Base-by-base conservation (phyloP, 345 rosid genomes). In the Melastoma malabathricum region DNA sequence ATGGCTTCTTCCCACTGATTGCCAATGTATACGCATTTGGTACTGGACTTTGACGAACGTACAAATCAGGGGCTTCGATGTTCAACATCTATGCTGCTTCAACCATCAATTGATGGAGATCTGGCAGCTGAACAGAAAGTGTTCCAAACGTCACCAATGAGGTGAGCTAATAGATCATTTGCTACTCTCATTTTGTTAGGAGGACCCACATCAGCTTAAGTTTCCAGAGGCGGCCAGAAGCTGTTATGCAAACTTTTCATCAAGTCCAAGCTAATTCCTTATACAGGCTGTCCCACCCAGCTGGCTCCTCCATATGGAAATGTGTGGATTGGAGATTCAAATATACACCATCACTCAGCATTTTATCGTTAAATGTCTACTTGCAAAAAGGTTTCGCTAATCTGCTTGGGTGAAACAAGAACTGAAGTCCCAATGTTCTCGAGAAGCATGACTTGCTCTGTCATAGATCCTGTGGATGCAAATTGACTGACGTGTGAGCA, bases 341-440 rank as follows among this genome's bases (percentile, higher is more conserved):
- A 15, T 27, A 51, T 0, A 51, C 22, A 0, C 43, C 3, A 16
- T 15, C 38, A 27, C 2, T 29, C 15, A 10, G 54, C 18, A 1
- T 31, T 31, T 5, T 31, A 31, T 31, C 17, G 16, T 51, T 38
- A 51, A 51, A 20, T 29, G 54, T 43, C 54, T 31, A 0, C 31
- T 31, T n/a, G 19, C 29, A 50, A 19, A 31, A 31, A 31, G 7
- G 38, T 31, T 31, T 9, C 38, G 6, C 56, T 45, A 58, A 86
- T 95, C 96, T 90, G 98, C 34, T 74, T 75, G 67, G 80, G 67
- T 5, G 98, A 86, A 55, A 86, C 98, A 57, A 78, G 89, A 66
- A 92, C 88, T 3, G 98, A 92, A 65, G 95, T 86, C 29, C 98
- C 98, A 60, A 92, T 92, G 63, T 92, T 92, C 75, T 92, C 98